phyloP scores from a whole-genome alignment of 805 yeast species.

The Candida coquimbonensis region DNA sequence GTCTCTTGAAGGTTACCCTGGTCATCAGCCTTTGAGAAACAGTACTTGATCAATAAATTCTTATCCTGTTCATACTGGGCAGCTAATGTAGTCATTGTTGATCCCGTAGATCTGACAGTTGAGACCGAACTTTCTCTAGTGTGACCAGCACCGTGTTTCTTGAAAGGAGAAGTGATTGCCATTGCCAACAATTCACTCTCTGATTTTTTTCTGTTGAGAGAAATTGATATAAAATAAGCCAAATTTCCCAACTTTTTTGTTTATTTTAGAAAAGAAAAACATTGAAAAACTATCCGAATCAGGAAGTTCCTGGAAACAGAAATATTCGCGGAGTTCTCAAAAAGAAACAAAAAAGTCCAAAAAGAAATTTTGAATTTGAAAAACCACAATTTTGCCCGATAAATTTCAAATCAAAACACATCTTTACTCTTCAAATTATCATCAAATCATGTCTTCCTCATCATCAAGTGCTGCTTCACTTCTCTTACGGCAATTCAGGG shows the following conservation, averaged over 20 bases:
- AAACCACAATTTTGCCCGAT: slow-evolving; percentile 1
- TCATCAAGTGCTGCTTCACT: slow-evolving; percentile 62
- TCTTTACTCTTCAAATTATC: background rate
- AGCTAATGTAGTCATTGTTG: slow-evolving; percentile 35
- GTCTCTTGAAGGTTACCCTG: slow-evolving; percentile 41
- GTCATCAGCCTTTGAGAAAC: slow-evolving; percentile 41
- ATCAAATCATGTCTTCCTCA: slow-evolving; percentile 9
- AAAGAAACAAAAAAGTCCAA: too few relatives aligned
- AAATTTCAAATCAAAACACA: background rate
- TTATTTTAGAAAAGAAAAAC: background rate
- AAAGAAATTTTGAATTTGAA: background rate
- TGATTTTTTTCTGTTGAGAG: too few relatives aligned
- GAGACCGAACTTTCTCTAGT: slow-evolving; percentile 22
- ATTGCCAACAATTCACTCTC: slow-evolving; percentile 3
- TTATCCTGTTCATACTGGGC: slow-evolving; percentile 53
- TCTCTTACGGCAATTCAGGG: slow-evolving; percentile 87
- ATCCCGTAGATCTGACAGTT: slow-evolving; percentile 19
- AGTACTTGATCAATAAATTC: slow-evolving; percentile 36
- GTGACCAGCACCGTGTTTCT: slow-evolving; percentile 12
- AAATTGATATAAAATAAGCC: too few relatives aligned
- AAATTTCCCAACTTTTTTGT: background rate
- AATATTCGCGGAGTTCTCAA: background rate
- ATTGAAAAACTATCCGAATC: background rate
- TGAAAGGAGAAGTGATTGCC: slow-evolving; percentile 31
- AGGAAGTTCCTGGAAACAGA: background rate